Conservation (phyloP, 2,329 filamentous ascomycete species). For the Arthroderma uncinatum region DNA sequence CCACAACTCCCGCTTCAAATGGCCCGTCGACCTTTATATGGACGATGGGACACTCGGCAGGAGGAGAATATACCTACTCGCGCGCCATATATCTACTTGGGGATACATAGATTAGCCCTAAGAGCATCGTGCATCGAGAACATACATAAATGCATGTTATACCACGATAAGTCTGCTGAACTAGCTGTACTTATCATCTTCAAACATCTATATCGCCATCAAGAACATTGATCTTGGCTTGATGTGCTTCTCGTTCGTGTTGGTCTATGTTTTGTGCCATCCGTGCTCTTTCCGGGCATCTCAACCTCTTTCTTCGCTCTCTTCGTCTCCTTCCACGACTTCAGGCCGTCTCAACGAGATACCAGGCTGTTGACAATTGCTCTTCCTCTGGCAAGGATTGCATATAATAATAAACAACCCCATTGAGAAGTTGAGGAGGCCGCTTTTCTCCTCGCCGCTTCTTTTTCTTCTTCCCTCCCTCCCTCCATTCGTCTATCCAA, state of each 20-base stretch:
- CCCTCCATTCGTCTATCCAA: neutral
- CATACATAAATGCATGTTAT: neutral
- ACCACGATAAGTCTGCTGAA: neutral
- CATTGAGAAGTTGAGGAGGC: neutral
- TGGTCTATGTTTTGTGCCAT: neutral
- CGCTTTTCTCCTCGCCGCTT: conserved; percentile 20
- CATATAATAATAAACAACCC: neutral
- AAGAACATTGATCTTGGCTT: neutral
- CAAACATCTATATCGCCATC: neutral
- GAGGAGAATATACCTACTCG: conserved; percentile 44
- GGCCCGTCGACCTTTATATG: conserved; percentile 47
- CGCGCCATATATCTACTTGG: conserved; percentile 31
- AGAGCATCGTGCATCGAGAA: conserved; percentile 6
- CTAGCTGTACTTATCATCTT: neutral
- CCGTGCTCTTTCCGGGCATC: conserved; percentile 2
- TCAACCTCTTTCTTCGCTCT: neutral
- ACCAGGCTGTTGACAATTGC: neutral
- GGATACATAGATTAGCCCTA: neutral
- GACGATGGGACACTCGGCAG: conserved; percentile 58
- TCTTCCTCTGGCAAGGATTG: neutral
- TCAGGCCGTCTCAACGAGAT: neutral
- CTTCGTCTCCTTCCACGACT: neutral
- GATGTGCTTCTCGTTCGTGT: neutral
- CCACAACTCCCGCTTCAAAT: conserved; percentile 55
- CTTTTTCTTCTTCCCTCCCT: conserved; percentile 13